Evolutionary conservation across 2,329 filamentous ascomycete genomes (phyloP), one percentile per base, ranked within the genome.

Genomic region (Diplodia intermedia): DNA sequence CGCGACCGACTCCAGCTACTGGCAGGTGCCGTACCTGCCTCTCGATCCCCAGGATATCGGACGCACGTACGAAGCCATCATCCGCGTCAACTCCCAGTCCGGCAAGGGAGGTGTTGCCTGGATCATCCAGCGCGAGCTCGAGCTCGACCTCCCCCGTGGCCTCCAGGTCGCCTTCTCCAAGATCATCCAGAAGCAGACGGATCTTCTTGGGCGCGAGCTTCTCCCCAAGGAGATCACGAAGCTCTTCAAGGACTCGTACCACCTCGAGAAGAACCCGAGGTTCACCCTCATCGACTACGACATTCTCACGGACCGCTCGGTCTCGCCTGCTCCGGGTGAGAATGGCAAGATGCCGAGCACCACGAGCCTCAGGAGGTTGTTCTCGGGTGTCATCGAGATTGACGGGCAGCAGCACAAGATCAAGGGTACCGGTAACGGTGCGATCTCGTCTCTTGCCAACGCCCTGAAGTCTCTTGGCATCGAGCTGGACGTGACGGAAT

Each of bases 11-110:
- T 88, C 94, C 68, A 88, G 89, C 75, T 83, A 82, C 50, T 98
- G 94, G 94, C 83, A 91, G 73, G 86, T 97, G 49, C 94, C 94
- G 0, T 98, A 98, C 77, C 89, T 98, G 60, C 94, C 94, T 14
- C 86, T 98, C 74, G 94, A 98, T 76, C 94, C 94, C 5, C 86
- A 91, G 75, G 94, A 98, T 76, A 97, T 98, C 71, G 94, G 94
- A 62, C 89, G 94, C 68, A 97, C 90, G n/a, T 98, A 98, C 86
- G 94, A 98, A 81, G 94, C 94, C 69, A 91, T 98, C 77, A 98
- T 98, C 77, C 91, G 94, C 69, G 94, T 98, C 86, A 99, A 98
- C 84, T 97, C 92, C 20, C 94, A 98, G 79, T 92, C 89, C 74
- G 94, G 94, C 72, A 98, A 99, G 83, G 94, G 94, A 70, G 95